Percentiles rank a stretch among this genome's conserved stretches.
Evolutionary conservation across 2,329 filamentous ascomycete species (phyloP).

Genomic region (Sclerotinia glacialis): DNA sequence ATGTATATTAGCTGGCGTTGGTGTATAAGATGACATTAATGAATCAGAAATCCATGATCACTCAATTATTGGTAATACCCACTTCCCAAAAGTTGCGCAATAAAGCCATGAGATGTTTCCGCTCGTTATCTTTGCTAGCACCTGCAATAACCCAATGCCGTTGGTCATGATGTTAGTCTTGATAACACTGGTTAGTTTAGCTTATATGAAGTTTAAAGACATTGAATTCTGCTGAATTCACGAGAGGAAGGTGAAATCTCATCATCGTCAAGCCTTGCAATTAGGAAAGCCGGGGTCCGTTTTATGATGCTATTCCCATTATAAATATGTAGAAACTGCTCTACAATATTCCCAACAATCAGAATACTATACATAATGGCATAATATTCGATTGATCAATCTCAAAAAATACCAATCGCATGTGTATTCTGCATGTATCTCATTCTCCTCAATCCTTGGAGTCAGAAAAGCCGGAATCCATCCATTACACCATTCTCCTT

Average conservation of each 20-base stretch:
- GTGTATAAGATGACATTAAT: slow-evolving; percentile 38
- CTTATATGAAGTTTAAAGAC: neutral
- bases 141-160: neutral
- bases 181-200: neutral
- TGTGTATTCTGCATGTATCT: neutral
- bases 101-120: neutral
- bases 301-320: too few species aligned
- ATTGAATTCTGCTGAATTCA: neutral
- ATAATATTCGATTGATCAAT: too few species aligned
- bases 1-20: slow-evolving; percentile 39
- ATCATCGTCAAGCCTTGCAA: too few species aligned
- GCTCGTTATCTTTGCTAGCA: neutral
- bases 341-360: too few species aligned
- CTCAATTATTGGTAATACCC: neutral
- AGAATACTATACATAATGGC: neutral
- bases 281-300: too few species aligned
- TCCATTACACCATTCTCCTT: neutral
- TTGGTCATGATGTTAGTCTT: neutral
- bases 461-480: neutral
- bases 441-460: neutral
- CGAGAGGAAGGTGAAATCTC: too few species aligned
- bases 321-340: too few species aligned
- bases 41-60: slow-evolving; percentile 25
- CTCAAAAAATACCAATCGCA: neutral
- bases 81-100: neutral